Conservation (phyloP, 208 protist genomes). For the Trypanosoma avium region DNA sequence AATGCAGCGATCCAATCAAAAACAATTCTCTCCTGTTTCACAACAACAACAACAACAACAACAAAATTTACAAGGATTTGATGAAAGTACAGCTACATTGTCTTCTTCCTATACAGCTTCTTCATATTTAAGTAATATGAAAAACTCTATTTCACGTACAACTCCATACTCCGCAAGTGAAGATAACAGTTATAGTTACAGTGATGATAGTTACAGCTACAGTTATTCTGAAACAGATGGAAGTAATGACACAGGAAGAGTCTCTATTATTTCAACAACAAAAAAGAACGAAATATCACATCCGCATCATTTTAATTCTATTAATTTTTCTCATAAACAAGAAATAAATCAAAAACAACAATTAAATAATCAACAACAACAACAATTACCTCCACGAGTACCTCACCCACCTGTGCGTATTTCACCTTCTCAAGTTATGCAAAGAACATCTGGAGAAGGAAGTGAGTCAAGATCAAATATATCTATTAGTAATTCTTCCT, state of each 20-base stretch:
- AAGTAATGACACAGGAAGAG: neutral
- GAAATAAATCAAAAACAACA: neutral
- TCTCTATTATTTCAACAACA: neutral
- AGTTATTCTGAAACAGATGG: slow-evolving; percentile 32
- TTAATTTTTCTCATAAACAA: no score
- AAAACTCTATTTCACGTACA: no score
- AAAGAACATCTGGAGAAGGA: neutral
- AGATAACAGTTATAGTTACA: slow-evolving; percentile 10
- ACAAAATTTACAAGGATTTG: no score
- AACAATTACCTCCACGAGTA: neutral
- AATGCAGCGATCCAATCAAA: slow-evolving; percentile 1
- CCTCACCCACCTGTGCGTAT: neutral
- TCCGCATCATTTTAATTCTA: no score
- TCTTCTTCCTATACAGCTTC: no score
- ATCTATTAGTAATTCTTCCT: neutral
- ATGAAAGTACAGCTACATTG: slow-evolving; percentile 1
- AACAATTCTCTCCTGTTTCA: no score
- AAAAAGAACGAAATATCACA: no score
- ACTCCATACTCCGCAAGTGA: no score
- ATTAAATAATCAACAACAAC: neutral
- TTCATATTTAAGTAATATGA: no score
- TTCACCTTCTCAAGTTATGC: neutral
- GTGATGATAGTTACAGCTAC: slow-evolving; percentile 29
- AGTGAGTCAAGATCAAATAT: neutral
- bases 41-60: no score